Evolutionary conservation across 2,329 filamentous ascomycete genomes (phyloP).

Genomic region (Xylariaceae sp.): DNA sequence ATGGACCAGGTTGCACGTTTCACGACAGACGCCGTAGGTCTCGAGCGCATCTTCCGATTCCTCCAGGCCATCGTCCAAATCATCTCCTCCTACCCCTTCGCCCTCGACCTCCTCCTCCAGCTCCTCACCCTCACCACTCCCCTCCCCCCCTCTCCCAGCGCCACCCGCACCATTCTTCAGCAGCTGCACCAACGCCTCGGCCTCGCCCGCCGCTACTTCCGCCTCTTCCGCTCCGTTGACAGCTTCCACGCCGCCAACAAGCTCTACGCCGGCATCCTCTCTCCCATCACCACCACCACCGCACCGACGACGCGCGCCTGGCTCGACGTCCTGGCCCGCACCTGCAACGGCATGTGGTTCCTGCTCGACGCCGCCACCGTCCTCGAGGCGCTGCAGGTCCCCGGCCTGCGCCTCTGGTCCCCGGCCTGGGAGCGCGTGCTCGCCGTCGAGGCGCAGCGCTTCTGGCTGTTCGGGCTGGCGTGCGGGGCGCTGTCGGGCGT

Average conservation of each 20-base stretch:
- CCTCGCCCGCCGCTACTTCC: constrained; percentile 57
- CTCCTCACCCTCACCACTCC: constrained; percentile 11
- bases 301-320: constrained; percentile 27
- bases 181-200: constrained; percentile 39
- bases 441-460: constrained; percentile 58
- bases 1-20: too few relatives aligned
- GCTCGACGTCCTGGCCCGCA: constrained; percentile 53
- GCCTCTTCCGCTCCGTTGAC: constrained; percentile 65
- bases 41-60: constrained; percentile 58
- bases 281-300: too few relatives aligned
- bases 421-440: constrained; percentile 41
- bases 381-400: constrained; percentile 43
- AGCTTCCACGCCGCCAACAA: constrained; percentile 49
- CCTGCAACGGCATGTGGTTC: constrained; percentile 60
- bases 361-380: constrained; percentile 63
- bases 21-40: too few relatives aligned
- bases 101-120: constrained; percentile 32
- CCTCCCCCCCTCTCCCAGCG: constrained; percentile 18
- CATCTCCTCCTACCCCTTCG: constrained; percentile 39
- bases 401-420: constrained; percentile 48
- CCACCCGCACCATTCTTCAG: constrained; percentile 27
- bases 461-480: constrained; percentile 63
- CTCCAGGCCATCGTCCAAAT: constrained; percentile 50
- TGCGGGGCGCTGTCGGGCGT: constrained; percentile 43
- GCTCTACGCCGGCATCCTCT: constrained; percentile 28